phyloP scores from a whole-genome alignment of 768 basidiomycete genomes.

The Chlorophyllum brunneum region DNA sequence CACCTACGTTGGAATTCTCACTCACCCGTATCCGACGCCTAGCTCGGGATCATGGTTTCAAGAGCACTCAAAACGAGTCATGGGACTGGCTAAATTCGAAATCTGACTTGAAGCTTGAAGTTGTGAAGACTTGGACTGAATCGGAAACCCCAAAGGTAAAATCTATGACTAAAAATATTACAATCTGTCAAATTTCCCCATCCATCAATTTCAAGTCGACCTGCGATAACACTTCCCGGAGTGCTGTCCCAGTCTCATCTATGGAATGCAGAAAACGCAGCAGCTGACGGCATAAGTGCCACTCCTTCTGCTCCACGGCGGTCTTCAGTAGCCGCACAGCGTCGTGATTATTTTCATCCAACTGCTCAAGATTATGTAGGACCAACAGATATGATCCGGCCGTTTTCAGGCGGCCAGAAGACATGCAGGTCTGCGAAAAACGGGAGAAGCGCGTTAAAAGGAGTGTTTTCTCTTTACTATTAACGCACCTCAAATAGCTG shows the following conservation, averaged over 20 bases:
- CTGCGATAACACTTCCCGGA: constrained; percentile 57
- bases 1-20: too few relatives aligned
- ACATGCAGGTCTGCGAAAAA: constrained; percentile 61
- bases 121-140: too few relatives aligned
- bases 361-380: constrained; percentile 87
- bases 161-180: not conserved
- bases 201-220: constrained; percentile 20
- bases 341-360: constrained; percentile 76
- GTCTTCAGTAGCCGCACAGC: constrained; percentile 75
- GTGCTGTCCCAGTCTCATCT: constrained; percentile 76
- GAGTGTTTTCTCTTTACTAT: not conserved
- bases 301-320: constrained; percentile 77
- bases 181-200: not conserved
- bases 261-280: constrained; percentile 90
- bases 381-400: constrained; percentile 93
- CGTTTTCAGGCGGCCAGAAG: constrained; percentile 71
- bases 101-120: too few relatives aligned
- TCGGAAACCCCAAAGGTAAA: not conserved
- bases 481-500: constrained; percentile 77
- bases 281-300: constrained; percentile 89
- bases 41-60: too few relatives aligned
- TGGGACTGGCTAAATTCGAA: too few relatives aligned
- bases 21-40: too few relatives aligned
- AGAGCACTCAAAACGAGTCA: too few relatives aligned
- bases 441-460: constrained; percentile 1